Evolutionary conservation across 2,329 filamentous ascomycete species (phyloP).

Genomic region (Hypoxylon sp.): DNA sequence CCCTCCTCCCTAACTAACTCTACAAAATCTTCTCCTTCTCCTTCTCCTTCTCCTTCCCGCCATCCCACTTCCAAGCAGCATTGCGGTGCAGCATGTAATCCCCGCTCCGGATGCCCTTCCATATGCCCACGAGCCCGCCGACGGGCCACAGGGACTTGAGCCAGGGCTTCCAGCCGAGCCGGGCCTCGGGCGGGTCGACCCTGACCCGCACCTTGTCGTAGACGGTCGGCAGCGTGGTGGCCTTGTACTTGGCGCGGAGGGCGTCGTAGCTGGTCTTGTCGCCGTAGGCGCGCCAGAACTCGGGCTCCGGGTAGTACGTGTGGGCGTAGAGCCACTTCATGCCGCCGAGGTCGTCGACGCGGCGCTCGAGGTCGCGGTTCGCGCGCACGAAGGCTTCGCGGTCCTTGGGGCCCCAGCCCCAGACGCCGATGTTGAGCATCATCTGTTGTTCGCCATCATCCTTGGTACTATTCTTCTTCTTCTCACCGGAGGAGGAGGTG

Average conservation of each 20-base stretch:
- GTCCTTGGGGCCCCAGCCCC: conserved; percentile 75
- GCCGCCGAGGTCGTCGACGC: conserved; percentile 73
- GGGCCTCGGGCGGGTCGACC: conserved; percentile 53
- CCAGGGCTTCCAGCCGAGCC: conserved; percentile 53
- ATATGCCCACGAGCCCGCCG: conserved; percentile 67
- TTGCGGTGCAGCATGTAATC: conserved; percentile 63
- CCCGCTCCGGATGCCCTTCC: conserved; percentile 64
- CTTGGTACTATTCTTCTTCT: conserved; percentile 1
- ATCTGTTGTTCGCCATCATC: conserved; percentile 11
- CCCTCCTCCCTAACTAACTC: no score
- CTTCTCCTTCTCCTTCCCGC: conserved; percentile 37
- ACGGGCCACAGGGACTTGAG: conserved; percentile 62
- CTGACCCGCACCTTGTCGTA: conserved; percentile 75
- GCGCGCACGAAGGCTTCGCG: conserved; percentile 68
- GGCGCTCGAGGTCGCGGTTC: conserved; percentile 76
- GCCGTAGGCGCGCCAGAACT: conserved; percentile 74
- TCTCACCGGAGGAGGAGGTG: no score
- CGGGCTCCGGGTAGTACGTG: conserved; percentile 78
- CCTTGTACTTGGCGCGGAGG: conserved; percentile 69
- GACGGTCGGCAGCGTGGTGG: conserved; percentile 69
- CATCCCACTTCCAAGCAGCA: conserved; percentile 63
- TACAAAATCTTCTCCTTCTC: no score
- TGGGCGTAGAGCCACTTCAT: conserved; percentile 91
- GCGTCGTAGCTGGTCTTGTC: conserved; percentile 63
- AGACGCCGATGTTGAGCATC: conserved; percentile 76